Base-by-base conservation (phyloP, 2,329 filamentous ascomycete species). In the Ceratocystis papillata region DNA sequence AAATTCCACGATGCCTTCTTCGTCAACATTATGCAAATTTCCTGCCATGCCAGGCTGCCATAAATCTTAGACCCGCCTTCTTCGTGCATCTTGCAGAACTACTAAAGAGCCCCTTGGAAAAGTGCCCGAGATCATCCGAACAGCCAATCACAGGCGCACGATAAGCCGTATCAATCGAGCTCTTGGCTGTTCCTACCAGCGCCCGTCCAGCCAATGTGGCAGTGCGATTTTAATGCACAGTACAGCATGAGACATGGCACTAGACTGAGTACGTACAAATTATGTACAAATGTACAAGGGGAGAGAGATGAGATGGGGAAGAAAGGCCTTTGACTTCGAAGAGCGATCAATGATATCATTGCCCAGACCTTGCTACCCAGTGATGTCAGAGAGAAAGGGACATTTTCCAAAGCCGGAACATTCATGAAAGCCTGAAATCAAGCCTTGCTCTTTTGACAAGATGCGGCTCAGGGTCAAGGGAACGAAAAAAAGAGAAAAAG, bases 111-210 rank as follows among this genome's bases (percentile, higher is more conserved):
- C 37, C 37, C 53, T 25, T 20, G 25, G 15, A 46, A 30, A 46
- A 46, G 10, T 17, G 53, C 30, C 63, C 63, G 63, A 65, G 53
- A 60, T 45, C 41, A 15, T 20, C 63, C 63, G 63, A 65, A 20
- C 63, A 44, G 12, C 63, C 63, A 65, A 65, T 65, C 12, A 46
- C 25, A 59, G 12, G 17, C n/a, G 20, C 20, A 25, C 48, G 63
- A 65, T 65, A 65, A 59, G 33, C 30, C n/a, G 22, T 60, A 64
- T 64, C 63, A 25, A 22, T 12, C 37, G 10, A 45, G 33, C 41
- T 15, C 46, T 25, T 64, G 63, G n/a, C 37, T 41, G 37, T 41
- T 55, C 63, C 37, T 64, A 8, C 44, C 53, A 57, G 45, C 61
- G 61, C 25, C 45, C 45, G 61, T 5, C 45, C 17, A 25, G 30